These are phyloP conservation scores for Mucor indicus DNA, from an alignment of 371 early-diverging fungal genomes.

Conservation along the genomic window DNA sequence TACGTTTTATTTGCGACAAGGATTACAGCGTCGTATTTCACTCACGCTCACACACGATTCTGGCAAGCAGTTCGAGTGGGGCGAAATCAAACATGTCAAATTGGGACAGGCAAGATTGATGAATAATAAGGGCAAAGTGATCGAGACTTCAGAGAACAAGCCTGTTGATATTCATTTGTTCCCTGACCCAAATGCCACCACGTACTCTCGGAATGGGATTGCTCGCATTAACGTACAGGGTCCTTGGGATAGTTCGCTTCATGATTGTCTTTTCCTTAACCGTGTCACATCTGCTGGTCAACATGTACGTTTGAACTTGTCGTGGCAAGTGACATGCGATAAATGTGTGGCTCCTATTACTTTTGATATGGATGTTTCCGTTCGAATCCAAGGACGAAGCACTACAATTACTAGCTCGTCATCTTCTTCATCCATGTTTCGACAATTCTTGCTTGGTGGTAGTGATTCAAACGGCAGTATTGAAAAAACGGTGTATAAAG, in stretches of 20 bases:
- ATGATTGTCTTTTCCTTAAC: conserved; percentile 72
- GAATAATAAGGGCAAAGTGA: conserved; percentile 59
- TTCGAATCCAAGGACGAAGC: conserved; percentile 44
- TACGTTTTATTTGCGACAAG: conserved; percentile 71
- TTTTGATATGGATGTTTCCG: conserved; percentile 54
- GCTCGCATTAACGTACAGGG: conserved; percentile 41
- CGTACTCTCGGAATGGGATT: conserved; percentile 47
- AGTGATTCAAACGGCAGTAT: conserved; percentile 1
- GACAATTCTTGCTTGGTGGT: conserved; percentile 23
- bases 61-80: conserved; percentile 63
- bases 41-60: conserved; percentile 64
- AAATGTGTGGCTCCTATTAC: conserved; percentile 44
- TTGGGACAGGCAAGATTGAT: conserved; percentile 67
- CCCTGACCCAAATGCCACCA: conserved; percentile 27
- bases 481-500: conserved; percentile 24
- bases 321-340: conserved; percentile 50
- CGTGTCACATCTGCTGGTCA: conserved; percentile 58
- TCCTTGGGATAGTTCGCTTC: conserved; percentile 85
- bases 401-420: conserved; percentile 16
- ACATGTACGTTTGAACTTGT: conserved; percentile 49
- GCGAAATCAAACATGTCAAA: conserved; percentile 27
- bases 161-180: conserved; percentile 41
- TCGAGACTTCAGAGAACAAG: conserved; percentile 38
- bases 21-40: conserved; percentile 71
- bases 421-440: conserved; percentile 31